Evolutionary conservation across 2,329 filamentous ascomycete genomes (phyloP).

Genomic region (Orbilia oligospora): DNA sequence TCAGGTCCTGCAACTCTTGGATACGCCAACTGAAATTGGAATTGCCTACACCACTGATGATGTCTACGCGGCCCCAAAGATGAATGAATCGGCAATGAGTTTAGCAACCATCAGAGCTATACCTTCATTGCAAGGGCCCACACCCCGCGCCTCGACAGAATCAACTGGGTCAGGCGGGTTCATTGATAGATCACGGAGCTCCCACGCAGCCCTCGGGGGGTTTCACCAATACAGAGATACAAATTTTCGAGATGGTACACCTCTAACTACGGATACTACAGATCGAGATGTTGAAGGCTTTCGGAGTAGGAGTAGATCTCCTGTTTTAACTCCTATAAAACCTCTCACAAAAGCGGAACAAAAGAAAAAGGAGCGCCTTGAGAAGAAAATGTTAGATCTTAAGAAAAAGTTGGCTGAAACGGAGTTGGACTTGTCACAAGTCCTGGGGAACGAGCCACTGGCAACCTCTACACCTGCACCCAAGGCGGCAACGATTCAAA

Average conservation of each 20-base stretch:
- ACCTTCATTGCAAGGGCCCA: slow-evolving; percentile 26
- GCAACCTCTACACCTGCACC: slow-evolving; percentile 32
- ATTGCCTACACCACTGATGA: slow-evolving; percentile 55
- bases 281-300: slow-evolving; percentile 45
- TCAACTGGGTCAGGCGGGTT: slow-evolving; percentile 27
- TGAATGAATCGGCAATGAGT: slow-evolving; percentile 52
- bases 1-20: slow-evolving; percentile 20
- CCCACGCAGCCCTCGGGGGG: background rate
- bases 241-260: slow-evolving; percentile 42
- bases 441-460: slow-evolving; percentile 33
- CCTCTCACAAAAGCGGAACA: slow-evolving; percentile 56
- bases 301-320: slow-evolving; percentile 49
- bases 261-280: slow-evolving; percentile 45
- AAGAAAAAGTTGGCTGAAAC: slow-evolving; percentile 52
- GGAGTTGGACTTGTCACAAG: slow-evolving; percentile 44
- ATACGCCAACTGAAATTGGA: slow-evolving; percentile 30
- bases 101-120: slow-evolving; percentile 39
- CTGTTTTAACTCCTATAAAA: slow-evolving; percentile 31
- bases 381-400: slow-evolving; percentile 54
- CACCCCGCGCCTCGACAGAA: slow-evolving; percentile 42
- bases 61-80: slow-evolving; percentile 38
- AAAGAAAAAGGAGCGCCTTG: slow-evolving; percentile 56
- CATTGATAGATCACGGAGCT: background rate
- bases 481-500: slow-evolving; percentile 17
- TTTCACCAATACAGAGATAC: slow-evolving; percentile 36